A percentile compares a stretch with the other conserved stretches of the same genome.
Conservation (phyloP, 306 rosid species). For the Abrus pulchellus region DNA sequence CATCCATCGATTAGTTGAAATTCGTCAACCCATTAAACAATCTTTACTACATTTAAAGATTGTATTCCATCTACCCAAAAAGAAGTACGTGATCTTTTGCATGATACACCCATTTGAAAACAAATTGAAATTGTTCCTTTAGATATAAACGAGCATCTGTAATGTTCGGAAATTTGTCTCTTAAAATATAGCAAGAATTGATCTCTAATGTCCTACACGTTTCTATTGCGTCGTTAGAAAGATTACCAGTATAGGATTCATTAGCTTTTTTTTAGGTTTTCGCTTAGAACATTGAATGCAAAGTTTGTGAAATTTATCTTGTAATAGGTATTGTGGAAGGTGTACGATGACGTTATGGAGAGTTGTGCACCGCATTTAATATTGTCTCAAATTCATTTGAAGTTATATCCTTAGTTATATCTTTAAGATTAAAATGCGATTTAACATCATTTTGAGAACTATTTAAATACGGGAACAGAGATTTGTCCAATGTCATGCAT, state of each 20-base stretch:
- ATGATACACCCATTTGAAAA: background rate
- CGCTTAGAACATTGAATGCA: no score
- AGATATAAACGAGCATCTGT: background rate
- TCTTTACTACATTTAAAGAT: conserved; percentile 3
- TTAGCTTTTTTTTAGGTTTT: no score
- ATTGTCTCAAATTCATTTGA: no score
- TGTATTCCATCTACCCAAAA: background rate
- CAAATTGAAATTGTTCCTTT: background rate
- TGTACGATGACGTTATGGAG: no score
- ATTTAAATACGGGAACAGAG: no score
- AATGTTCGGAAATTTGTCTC: background rate
- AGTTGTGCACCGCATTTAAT: no score
- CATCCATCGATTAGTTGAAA: background rate
- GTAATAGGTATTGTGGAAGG: background rate
- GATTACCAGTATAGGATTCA: background rate
- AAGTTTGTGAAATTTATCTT: background rate
- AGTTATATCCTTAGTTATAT: no score
- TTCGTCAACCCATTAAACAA: background rate
- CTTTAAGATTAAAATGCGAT: no score
- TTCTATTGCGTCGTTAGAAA: background rate
- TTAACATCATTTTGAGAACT: no score
- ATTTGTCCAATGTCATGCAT: no score
- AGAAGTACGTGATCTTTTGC: background rate
- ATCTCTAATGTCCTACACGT: background rate
- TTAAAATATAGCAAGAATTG: background rate